phyloP scores from a whole-genome alignment of 2,329 filamentous ascomycete genomes.

The Lecanosticta acicola region DNA sequence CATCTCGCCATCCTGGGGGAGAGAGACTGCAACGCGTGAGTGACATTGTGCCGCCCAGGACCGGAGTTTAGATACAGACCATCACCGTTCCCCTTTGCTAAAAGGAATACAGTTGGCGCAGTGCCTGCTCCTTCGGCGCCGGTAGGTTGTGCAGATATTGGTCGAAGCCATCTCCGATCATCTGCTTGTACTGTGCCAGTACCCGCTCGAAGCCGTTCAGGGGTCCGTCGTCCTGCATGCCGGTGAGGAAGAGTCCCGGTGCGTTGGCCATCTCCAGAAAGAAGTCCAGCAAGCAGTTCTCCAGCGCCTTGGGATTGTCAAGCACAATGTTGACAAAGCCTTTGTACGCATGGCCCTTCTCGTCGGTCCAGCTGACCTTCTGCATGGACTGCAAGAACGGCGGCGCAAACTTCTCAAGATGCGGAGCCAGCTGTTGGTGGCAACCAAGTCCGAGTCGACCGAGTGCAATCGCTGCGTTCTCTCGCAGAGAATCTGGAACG shows the following conservation, averaged over 20 bases:
- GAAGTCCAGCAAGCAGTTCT: constrained; percentile 73
- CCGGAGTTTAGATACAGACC: constrained; percentile 9
- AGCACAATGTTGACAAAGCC: constrained; percentile 82
- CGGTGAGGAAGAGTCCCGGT: constrained; percentile 51
- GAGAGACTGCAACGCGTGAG: constrained; percentile 7
- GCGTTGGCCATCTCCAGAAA: constrained; percentile 77
- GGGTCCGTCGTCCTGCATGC: constrained; percentile 55
- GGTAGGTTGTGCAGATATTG: constrained; percentile 46
- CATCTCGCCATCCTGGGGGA: too few relatives aligned
- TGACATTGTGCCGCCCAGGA: not conserved
- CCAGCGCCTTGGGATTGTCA: constrained; percentile 86
- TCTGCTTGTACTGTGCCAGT: constrained; percentile 49
- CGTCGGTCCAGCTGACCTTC: constrained; percentile 79
- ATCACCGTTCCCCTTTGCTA: constrained; percentile 25
- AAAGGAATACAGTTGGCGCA: constrained; percentile 40
- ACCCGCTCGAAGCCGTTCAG: constrained; percentile 65
- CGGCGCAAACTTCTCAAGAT: constrained; percentile 72
- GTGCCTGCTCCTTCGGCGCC: constrained; percentile 38
- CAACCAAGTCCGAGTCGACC: constrained; percentile 80
- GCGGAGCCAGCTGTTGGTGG: constrained; percentile 68
- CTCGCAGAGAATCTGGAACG: constrained; percentile 78
- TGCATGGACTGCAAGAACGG: constrained; percentile 77
- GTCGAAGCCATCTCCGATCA: constrained; percentile 50
- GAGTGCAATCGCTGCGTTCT: constrained; percentile 91
- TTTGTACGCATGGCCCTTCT: constrained; percentile 89